Evolutionary conservation across 2,329 filamentous ascomycete genomes (phyloP), one percentile per base, ranked within the genome.

Genomic region (Hypoxylon sp.): DNA sequence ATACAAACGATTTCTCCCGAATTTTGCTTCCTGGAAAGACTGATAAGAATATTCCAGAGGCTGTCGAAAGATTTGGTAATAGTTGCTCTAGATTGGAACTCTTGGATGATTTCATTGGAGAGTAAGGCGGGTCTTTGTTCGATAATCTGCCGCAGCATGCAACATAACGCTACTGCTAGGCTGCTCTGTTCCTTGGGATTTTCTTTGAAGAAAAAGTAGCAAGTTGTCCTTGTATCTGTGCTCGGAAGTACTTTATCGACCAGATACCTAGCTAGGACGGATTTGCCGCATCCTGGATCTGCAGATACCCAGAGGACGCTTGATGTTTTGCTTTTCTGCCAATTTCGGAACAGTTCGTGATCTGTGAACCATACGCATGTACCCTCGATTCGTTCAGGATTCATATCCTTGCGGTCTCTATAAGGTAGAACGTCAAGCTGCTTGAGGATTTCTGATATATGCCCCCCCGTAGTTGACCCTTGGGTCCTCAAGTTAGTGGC

Each of bases 141-240:
- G 54, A 84, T 79, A 1, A 84, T 63, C 33, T 84, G 82, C n/a
- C 77, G 79, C 3, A 84, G 46, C 0, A 84, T 71, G 22, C 75
- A 77, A 31, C 77, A 76, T 0, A 84, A 42, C 10, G 81, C 81
- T 40, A 30, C 68, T 11, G 65, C 67, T 3, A 70, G 31, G 8
- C 53, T 76, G 14, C 65, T 79, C 46, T 83, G 80, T 20, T 81
- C 77, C 3, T 77, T 72, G 27, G 77, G 78, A 53, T 77, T 75
- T n/a, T 83, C 81, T 37, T 83, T 83, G 75, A 84, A 84, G 70
- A 84, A 84, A 73, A 83, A 85, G 57, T 83, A 84, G 54, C 79
- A 82, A 2, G 72, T 73, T 0, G 73, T 78, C 17, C 70, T 73
- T 0, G 57, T 58, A 1, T 48, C 17, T 0, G 37, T 72, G 0